These are phyloP conservation scores for Heliosperma pusillum DNA, from an alignment of 148 eudicot species.

Conservation along the genomic window DNA sequence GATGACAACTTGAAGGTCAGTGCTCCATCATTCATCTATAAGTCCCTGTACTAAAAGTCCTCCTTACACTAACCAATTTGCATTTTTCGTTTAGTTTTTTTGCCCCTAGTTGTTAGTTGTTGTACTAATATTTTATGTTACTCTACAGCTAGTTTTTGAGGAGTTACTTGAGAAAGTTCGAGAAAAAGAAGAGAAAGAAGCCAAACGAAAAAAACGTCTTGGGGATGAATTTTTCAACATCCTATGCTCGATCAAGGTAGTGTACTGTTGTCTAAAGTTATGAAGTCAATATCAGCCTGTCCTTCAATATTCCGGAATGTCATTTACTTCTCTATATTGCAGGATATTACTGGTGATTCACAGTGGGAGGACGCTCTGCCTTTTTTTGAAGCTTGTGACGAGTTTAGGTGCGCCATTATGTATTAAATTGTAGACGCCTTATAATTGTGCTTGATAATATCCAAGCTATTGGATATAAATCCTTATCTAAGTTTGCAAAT, in stretches of 20 bases:
- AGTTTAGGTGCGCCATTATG: slow-evolving; percentile 38
- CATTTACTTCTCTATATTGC: slow-evolving; percentile 20
- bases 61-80: neutral
- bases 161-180: slow-evolving; percentile 66
- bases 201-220: slow-evolving; percentile 71
- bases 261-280: neutral
- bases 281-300: neutral
- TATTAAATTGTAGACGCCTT: slow-evolving; percentile 3
- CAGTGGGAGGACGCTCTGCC: slow-evolving; percentile 75
- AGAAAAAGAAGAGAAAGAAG: slow-evolving; percentile 93
- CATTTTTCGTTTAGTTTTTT: neutral
- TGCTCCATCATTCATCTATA: slow-evolving; percentile 6
- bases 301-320: no score
- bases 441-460: slow-evolving; percentile 2
- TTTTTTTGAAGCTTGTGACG: slow-evolving; percentile 58
- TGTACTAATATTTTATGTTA: slow-evolving; percentile 4
- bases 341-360: slow-evolving; percentile 70
- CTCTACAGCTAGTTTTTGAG: slow-evolving; percentile 69
- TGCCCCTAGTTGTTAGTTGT: slow-evolving; percentile 9
- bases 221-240: slow-evolving; percentile 68
- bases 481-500: neutral
- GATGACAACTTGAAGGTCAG: slow-evolving; percentile 71
- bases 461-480: neutral
- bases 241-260: slow-evolving; percentile 71
- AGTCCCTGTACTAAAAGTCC: neutral